These are phyloP conservation scores for Cyberlindnera maritima DNA, from an alignment of 805 yeast genomes.

Conservation along the genomic window DNA sequence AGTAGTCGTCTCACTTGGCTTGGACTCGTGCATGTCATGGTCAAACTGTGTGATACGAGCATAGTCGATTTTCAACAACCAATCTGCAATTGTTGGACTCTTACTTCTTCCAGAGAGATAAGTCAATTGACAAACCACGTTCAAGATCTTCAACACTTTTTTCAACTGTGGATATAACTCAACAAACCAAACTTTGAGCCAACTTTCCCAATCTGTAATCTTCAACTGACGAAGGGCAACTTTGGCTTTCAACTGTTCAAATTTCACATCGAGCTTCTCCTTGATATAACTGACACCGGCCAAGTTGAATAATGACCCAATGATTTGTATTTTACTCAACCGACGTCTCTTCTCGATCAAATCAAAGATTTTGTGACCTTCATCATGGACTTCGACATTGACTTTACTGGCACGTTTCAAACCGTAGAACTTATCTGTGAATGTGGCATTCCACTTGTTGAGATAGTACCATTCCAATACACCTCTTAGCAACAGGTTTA, in stretches of 20 bases:
- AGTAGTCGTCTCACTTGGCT: neutral
- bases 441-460: slow-evolving; percentile 74
- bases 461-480: slow-evolving; percentile 70
- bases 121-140: slow-evolving; percentile 56
- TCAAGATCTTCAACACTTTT: slow-evolving; percentile 42
- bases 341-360: slow-evolving; percentile 49
- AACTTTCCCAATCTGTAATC: slow-evolving; percentile 17
- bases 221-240: slow-evolving; percentile 47
- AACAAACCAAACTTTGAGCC: slow-evolving; percentile 41
- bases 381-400: slow-evolving; percentile 33
- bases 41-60: slow-evolving; percentile 38
- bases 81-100: slow-evolving; percentile 61
- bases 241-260: slow-evolving; percentile 62
- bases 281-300: slow-evolving; percentile 66
- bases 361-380: slow-evolving; percentile 27
- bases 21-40: slow-evolving; percentile 23
- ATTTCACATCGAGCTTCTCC: slow-evolving; percentile 63
- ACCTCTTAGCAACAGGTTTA: slow-evolving; percentile 59
- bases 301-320: slow-evolving; percentile 53
- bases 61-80: slow-evolving; percentile 59
- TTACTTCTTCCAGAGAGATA: slow-evolving; percentile 67
- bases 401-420: slow-evolving; percentile 52
- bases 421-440: slow-evolving; percentile 92
- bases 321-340: slow-evolving; percentile 50
- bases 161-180: slow-evolving; percentile 60